Base-by-base conservation (phyloP, 2,329 filamentous ascomycete genomes). In the Aureobasidium leucospermi region DNA sequence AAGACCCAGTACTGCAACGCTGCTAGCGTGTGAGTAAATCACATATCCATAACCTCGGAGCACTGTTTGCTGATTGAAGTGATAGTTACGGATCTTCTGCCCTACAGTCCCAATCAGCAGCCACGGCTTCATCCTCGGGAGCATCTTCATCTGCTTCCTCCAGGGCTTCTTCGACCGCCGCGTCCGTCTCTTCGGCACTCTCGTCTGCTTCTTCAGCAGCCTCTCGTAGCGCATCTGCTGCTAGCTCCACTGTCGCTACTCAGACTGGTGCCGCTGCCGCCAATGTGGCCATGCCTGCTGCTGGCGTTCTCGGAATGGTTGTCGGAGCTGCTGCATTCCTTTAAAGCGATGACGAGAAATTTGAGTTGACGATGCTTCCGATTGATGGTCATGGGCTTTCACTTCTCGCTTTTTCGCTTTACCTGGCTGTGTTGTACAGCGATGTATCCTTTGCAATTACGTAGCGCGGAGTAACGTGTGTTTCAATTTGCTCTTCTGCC, bases 1-100 rank as follows among this genome's bases (percentile, higher is more conserved):
- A 58, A 61, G 23, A 48, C 36, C 9, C 56, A 60, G 29, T 60
- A 61, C 57, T 61, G 62, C 46, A 29, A 61, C 31, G 62, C 62
- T 15, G 60, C 59, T 15, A 52, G 41, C 36, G 23, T 56, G 60
- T 63, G 43, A 49, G 61, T 47, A 3, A 9, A 9, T 5, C 2
- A 3, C 4, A 8, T 7, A 23, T 28, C 28, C 8, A 15, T 4
- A 23, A 4, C 16, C 15, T 5, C 6, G 1, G n/a, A 13, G 16
- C 5, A 32, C 8, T 6, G 23, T 39, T 29, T 32, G 10, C 36
- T 45, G 19, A 51, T 36, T 19, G 28, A 6, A 7, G 19, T 29
- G 23, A 2, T 23, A 60, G 58, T 32, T 53, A 60, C 42, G 58
- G 48, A 11, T 60, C 49, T 3, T 60, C 58, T 23, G 49, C 47